Percentiles rank a stretch among this genome's conserved stretches.
phyloP scores from a whole-genome alignment of 768 basidiomycete species.

The Agrocybe praecox region DNA sequence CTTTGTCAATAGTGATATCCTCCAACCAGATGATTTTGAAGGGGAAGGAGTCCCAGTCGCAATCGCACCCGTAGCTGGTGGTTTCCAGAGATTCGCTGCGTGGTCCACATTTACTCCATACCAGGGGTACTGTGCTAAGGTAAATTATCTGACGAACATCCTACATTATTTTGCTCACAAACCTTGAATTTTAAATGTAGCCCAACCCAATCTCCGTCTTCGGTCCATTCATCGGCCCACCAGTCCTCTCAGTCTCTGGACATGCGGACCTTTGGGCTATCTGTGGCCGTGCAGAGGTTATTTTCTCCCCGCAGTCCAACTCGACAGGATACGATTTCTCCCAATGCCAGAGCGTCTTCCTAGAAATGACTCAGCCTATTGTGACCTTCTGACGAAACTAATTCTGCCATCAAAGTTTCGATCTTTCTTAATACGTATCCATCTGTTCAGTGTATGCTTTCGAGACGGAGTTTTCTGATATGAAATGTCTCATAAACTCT shows the following conservation, averaged over 20 bases:
- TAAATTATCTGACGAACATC: too few relatives aligned
- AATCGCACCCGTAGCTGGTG: not conserved
- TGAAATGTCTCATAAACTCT: too few relatives aligned
- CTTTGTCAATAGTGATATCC: not conserved
- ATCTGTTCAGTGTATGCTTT: too few relatives aligned
- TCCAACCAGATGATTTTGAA: constrained; percentile 1
- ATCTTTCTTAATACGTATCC: too few relatives aligned
- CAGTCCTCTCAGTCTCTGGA: not conserved
- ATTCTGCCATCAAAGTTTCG: not conserved
- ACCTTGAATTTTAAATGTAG: not conserved
- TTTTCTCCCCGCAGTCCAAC: not conserved
- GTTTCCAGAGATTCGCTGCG: not conserved
- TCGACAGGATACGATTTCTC: not conserved
- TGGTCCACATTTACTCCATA: not conserved
- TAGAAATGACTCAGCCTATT: not conserved
- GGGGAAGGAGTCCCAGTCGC: constrained; percentile 5
- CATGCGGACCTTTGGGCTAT: not conserved
- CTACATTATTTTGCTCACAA: too few relatives aligned
- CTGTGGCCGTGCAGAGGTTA: not conserved
- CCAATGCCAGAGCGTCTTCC: not conserved
- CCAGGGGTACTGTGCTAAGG: not conserved
- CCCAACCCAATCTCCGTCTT: constrained; percentile 1
- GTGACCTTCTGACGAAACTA: not conserved
- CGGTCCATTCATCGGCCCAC: constrained; percentile 3
- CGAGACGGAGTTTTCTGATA: too few relatives aligned